phyloP scores from a whole-genome alignment of 192 early-diverging fungal species.

The Lobosporangium transversale region DNA sequence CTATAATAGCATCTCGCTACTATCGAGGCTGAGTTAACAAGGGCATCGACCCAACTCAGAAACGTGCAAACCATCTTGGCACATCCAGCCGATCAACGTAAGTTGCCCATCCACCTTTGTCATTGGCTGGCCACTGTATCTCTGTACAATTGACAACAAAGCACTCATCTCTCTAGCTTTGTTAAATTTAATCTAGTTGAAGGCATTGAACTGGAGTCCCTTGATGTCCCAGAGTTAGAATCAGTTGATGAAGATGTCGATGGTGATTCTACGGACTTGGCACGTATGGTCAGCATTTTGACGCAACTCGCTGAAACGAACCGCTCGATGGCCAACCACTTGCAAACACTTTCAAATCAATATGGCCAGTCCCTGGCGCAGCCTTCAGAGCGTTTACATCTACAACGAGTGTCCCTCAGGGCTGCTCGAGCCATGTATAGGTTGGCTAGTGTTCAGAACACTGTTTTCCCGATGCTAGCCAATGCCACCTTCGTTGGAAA shows the following conservation, averaged over 20 bases:
- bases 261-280: conserved; percentile 44
- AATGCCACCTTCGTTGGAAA: conserved; percentile 44
- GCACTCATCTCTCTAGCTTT: background rate
- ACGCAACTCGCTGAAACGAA: conserved; percentile 40
- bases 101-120: background rate
- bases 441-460: conserved; percentile 50
- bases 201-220: conserved; percentile 26
- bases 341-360: conserved; percentile 30
- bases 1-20: conserved; percentile 47
- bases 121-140: too few relatives aligned
- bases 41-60: conserved; percentile 33
- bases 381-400: conserved; percentile 4
- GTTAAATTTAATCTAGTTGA: conserved; percentile 10
- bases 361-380: conserved; percentile 7
- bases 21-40: conserved; percentile 43
- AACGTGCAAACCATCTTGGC: conserved; percentile 43
- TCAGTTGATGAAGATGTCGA: conserved; percentile 21
- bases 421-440: conserved; percentile 48
- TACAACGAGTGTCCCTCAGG: conserved; percentile 29
- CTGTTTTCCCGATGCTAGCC: conserved; percentile 50
- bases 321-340: conserved; percentile 28
- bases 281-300: conserved; percentile 28
- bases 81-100: conserved; percentile 42
- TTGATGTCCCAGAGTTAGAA: conserved; percentile 34
- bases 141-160: too few relatives aligned